A percentile compares a stretch with the other conserved stretches of the same genome.
phyloP scores from a whole-genome alignment of 2,329 filamentous ascomycete genomes.

The Hortaea werneckii region DNA sequence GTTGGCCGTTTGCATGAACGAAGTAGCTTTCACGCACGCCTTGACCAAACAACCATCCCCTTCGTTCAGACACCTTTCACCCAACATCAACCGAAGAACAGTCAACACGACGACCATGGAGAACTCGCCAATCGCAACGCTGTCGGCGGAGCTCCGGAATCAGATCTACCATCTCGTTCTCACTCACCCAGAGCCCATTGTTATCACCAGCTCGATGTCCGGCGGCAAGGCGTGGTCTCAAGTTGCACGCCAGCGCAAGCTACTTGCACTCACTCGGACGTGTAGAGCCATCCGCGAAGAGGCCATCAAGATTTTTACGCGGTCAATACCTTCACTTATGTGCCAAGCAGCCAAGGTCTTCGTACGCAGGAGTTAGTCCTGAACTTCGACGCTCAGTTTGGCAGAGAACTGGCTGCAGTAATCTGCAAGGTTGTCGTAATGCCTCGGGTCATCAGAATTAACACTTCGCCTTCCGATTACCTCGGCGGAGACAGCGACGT shows the following conservation, averaged over 20 bases:
- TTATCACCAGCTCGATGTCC: not conserved
- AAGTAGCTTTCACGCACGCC: too few species aligned
- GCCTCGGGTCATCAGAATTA: not conserved
- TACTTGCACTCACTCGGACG: not conserved
- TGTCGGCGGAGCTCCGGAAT: not conserved
- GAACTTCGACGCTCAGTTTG: not conserved
- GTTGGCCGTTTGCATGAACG: too few species aligned
- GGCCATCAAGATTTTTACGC: not conserved
- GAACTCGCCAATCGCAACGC: not conserved
- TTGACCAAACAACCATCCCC: too few species aligned
- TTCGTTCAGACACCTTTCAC: too few species aligned
- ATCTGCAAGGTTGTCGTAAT: not conserved
- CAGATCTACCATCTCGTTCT: not conserved
- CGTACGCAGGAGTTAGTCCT: not conserved
- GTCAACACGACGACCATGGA: not conserved
- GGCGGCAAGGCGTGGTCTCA: not conserved
- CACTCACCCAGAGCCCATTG: not conserved
- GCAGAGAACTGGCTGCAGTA: not conserved
- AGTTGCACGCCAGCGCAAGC: not conserved
- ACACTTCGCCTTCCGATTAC: not conserved
- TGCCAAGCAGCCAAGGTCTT: not conserved
- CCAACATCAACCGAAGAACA: too few species aligned
- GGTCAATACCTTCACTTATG: not conserved
- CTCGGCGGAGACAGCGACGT: not conserved
- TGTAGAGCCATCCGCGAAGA: not conserved